Evolutionary conservation across 495 filamentous ascomycete genomes (phyloP).

Genomic region (Penicillium lividum): DNA sequence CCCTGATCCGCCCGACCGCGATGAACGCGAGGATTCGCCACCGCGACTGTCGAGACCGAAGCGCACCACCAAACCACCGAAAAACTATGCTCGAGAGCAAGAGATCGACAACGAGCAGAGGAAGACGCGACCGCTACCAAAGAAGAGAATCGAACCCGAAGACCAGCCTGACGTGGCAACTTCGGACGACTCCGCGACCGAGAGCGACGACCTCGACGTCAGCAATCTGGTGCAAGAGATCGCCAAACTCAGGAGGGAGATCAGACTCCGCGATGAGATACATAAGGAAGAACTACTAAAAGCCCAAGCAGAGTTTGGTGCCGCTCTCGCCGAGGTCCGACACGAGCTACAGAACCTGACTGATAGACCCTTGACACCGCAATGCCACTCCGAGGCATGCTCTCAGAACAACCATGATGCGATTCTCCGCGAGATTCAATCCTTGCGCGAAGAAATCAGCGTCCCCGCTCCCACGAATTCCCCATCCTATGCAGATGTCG

Average conservation of each 20-base stretch:
- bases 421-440: constrained; percentile 23
- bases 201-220: constrained; percentile 21
- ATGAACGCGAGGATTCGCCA: constrained; percentile 24
- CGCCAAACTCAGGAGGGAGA: constrained; percentile 25
- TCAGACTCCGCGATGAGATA: constrained; percentile 21
- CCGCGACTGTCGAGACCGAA: constrained; percentile 20
- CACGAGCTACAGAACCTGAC: constrained; percentile 18
- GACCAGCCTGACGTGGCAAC: constrained; percentile 15
- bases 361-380: constrained; percentile 15
- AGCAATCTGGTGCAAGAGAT: constrained; percentile 17
- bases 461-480: constrained; percentile 3
- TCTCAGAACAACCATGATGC: constrained; percentile 16
- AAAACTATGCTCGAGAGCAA: constrained; percentile 16
- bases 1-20: constrained; percentile 30
- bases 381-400: constrained; percentile 14
- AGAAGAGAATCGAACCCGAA: constrained; percentile 13
- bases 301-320: constrained; percentile 22
- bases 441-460: constrained; percentile 21
- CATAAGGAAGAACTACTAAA: constrained; percentile 26
- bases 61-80: constrained; percentile 16
- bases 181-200: constrained; percentile 17
- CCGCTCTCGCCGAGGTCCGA: constrained; percentile 19
- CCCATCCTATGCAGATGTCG: constrained; percentile 25
- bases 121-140: constrained; percentile 14
- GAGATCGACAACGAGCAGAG: constrained; percentile 18